These are phyloP conservation scores for Metschnikowia lunata DNA, from an alignment of 805 yeast species.

Conservation along the genomic window DNA sequence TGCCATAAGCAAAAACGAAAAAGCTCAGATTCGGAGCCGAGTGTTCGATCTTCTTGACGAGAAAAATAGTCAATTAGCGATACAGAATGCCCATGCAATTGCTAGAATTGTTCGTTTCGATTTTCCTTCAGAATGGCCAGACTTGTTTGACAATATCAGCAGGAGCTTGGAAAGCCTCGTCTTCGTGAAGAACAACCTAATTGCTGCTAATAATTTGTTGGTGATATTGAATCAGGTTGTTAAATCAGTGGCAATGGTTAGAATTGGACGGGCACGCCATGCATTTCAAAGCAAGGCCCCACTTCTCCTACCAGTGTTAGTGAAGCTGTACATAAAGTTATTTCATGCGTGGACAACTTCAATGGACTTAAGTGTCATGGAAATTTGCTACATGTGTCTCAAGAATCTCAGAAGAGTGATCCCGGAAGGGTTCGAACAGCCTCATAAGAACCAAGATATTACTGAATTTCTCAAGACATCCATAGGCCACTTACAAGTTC, in stretches of 20 bases:
- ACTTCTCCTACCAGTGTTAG: constrained; percentile 52
- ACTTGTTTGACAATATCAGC: constrained; percentile 63
- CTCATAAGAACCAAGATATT: constrained; percentile 55
- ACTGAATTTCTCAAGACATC: constrained; percentile 56
- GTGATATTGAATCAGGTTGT: constrained; percentile 71
- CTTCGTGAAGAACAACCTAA: constrained; percentile 36
- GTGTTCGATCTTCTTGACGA: constrained; percentile 61
- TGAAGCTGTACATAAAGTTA: constrained; percentile 53
- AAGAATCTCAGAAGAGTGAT: constrained; percentile 71
- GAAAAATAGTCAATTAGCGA: constrained; percentile 65
- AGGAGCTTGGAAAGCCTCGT: constrained; percentile 42
- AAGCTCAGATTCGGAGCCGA: constrained; percentile 52
- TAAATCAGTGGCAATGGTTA: constrained; percentile 66
- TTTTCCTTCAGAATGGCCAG: constrained; percentile 85
- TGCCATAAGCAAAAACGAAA: constrained; percentile 60
- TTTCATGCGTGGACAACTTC: constrained; percentile 60
- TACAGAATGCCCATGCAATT: constrained; percentile 82
- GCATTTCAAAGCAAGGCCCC: constrained; percentile 74
- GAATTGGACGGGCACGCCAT: constrained; percentile 78
- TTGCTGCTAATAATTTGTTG: constrained; percentile 58
- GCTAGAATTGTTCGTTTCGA: constrained; percentile 78
- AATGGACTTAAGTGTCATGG: constrained; percentile 53
- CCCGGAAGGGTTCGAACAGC: constrained; percentile 70
- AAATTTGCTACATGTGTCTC: constrained; percentile 71
- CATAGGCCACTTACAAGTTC: constrained; percentile 54